A percentile compares a stretch with the other conserved stretches of the same genome.
phyloP scores from a whole-genome alignment of 805 yeast species.

The Ogataea dorogensis region DNA sequence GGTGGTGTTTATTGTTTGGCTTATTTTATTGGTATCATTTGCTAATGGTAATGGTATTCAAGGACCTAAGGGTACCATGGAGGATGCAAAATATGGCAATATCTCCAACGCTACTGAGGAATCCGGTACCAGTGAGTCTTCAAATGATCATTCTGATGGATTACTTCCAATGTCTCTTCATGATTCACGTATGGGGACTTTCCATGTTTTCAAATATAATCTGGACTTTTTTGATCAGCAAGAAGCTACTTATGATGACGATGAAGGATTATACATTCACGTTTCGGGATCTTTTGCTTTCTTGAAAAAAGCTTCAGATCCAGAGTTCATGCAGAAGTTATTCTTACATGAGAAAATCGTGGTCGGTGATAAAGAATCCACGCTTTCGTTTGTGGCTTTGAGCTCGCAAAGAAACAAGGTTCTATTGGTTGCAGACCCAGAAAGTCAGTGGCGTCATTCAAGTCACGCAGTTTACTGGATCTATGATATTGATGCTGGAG shows the following conservation, averaged over 20 bases:
- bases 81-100: too few relatives aligned
- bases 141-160: conserved; percentile 10
- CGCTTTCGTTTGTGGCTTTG: conserved; percentile 42
- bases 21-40: conserved; percentile 23
- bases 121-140: neutral
- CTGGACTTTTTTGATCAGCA: conserved; percentile 27
- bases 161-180: conserved; percentile 23
- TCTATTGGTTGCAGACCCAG: conserved; percentile 51
- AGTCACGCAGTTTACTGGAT: conserved; percentile 60
- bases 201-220: conserved; percentile 26
- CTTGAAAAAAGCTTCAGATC: conserved; percentile 29
- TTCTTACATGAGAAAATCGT: conserved; percentile 36
- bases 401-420: conserved; percentile 48
- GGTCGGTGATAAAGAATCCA: conserved; percentile 40
- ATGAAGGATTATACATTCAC: conserved; percentile 44
- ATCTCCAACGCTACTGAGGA: neutral
- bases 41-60: conserved; percentile 19
- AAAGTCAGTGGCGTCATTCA: conserved; percentile 68
- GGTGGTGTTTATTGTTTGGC: conserved; percentile 29
- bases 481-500: conserved; percentile 42
- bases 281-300: conserved; percentile 14
- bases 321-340: conserved; percentile 31
- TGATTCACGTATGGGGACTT: conserved; percentile 32
- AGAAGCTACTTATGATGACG: conserved; percentile 34
- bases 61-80: neutral